Evolutionary conservation across 208 protist species (phyloP), one percentile per base, ranked within the genome.

Genomic region (Leishmania martiniquensis): DNA sequence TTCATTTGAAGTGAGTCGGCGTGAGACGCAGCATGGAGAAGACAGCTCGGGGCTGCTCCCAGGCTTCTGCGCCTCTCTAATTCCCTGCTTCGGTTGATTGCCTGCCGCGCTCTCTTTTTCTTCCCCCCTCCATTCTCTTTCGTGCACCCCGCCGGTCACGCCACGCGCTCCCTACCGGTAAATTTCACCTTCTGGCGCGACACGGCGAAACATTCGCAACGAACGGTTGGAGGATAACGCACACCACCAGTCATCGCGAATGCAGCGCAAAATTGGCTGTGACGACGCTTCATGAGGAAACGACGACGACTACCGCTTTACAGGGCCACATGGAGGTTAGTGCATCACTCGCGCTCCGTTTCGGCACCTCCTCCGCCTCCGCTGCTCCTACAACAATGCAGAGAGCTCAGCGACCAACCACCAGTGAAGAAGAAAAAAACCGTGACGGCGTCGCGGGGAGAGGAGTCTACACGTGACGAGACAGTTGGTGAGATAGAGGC

Each of bases 371-470:
- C 0, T 37, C 62, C 62, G 29, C 62, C 62, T 37, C n/a, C 29
- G 29, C 44, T 9, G 34, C 32, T 72, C 34, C n/a, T 44, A 54
- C 67, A 34, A 39, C 62, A 57, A 15, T 29, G 54, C 15, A 72
- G 29, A 72, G 1, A 57, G 25, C 49, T 39, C 25, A 42, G 75
- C 37, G 75, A 51, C 54, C 15, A 75, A 67, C 75, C 75, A 49
- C 71, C 60, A 71, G 62, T 69, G 78, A 77, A 34, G 55, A 37
- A 60, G 72, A 65, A 78, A 37, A 72, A 54, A 57, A 75, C 9
- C 29, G 7, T 67, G 15, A 29, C 4, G 29, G 37, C 62, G 44
- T 22, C 20, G 39, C 62, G 10, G 9, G 44, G 44, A 20, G 44
- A 67, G 22, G 25, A 45, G 10, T 25, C 13, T n/a, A 22, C 17